Conservation (phyloP, 1,139 yeast genomes). For the Saccharomycopsis hybrid region DNA sequence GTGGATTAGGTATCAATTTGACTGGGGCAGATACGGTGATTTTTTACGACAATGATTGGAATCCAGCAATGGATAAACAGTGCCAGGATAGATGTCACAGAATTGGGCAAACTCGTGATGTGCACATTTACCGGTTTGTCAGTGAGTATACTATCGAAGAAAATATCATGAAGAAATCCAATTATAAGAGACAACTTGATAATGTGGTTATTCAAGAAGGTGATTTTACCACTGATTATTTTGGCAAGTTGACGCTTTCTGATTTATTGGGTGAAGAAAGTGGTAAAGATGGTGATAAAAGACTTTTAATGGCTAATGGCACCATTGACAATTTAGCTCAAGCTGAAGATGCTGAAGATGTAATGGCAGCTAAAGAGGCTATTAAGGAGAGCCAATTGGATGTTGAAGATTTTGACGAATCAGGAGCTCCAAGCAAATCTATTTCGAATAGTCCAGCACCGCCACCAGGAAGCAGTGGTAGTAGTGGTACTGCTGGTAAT, state of each 20-base stretch:
- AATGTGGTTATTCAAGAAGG: slow-evolving; percentile 97
- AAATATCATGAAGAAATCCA: slow-evolving; percentile 88
- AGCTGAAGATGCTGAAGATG: slow-evolving; percentile 96
- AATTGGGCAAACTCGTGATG: slow-evolving; percentile 97
- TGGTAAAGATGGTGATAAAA: slow-evolving; percentile 28
- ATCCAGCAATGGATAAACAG: slow-evolving; percentile 99
- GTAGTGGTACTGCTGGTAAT: not conserved
- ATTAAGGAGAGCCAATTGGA: slow-evolving; percentile 81
- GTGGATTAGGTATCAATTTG: slow-evolving; percentile 94
- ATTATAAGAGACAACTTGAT: slow-evolving; percentile 91
- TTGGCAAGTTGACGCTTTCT: slow-evolving; percentile 81
- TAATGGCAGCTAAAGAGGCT: slow-evolving; percentile 85
- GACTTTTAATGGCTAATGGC: slow-evolving; percentile 30
- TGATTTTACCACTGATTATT: slow-evolving; percentile 95
- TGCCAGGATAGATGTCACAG: slow-evolving; percentile 99
- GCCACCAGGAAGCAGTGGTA: not conserved
- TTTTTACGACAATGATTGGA: slow-evolving; percentile 99
- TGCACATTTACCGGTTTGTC: slow-evolving; percentile 92
- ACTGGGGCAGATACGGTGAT: slow-evolving; percentile 99
- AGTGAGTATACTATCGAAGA: slow-evolving; percentile 96
- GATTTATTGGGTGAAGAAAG: slow-evolving; percentile 67
- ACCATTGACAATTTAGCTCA: slow-evolving; percentile 50
- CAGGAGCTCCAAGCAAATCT: slow-evolving; percentile 21
- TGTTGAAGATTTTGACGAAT: slow-evolving; percentile 72
- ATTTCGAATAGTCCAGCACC: slow-evolving; percentile 4